Evolutionary conservation across 805 yeast genomes (phyloP).

Genomic region (Ogataea wickerhamii): DNA sequence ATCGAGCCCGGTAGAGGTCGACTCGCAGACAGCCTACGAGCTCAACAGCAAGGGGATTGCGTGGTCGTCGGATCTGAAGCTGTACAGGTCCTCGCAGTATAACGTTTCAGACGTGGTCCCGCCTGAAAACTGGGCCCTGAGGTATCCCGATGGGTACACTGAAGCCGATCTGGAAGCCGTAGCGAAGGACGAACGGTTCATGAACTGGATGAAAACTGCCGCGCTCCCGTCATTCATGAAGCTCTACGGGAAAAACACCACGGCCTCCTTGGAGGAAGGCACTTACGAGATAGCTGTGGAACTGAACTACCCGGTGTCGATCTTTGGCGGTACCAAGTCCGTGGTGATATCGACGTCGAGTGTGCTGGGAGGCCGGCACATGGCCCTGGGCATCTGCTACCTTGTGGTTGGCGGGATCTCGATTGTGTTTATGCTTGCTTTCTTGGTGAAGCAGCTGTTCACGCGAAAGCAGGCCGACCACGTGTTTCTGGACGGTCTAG

Average conservation of each 20-base stretch:
- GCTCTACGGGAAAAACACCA: conserved; percentile 69
- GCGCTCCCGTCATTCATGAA: conserved; percentile 88
- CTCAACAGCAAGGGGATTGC: conserved; percentile 63
- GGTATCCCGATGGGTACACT: conserved; percentile 87
- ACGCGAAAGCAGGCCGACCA: conserved; percentile 33
- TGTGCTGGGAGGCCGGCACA: conserved; percentile 83
- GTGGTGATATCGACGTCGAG: conserved; percentile 77
- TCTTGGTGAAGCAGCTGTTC: conserved; percentile 75
- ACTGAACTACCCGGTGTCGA: conserved; percentile 74
- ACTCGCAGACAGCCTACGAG: conserved; percentile 36
- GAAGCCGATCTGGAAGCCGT: conserved; percentile 74
- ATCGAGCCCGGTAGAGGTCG: conserved; percentile 40
- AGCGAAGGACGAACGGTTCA: conserved; percentile 74
- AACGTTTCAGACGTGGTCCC: conserved; percentile 73
- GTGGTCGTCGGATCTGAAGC: conserved; percentile 74
- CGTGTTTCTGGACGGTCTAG: conserved; percentile 27
- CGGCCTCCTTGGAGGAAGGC: conserved; percentile 55
- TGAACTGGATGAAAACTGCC: conserved; percentile 98
- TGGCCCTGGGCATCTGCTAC: conserved; percentile 81
- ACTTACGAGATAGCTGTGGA: conserved; percentile 65
- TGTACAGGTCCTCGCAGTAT: conserved; percentile 73
- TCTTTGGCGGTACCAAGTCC: conserved; percentile 87
- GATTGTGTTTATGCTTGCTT: conserved; percentile 65
- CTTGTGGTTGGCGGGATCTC: conserved; percentile 79
- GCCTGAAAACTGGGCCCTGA: conserved; percentile 85